Evolutionary conservation across 2,329 filamentous ascomycete genomes (phyloP).

Genomic region (Colletotrichum abscissum): DNA sequence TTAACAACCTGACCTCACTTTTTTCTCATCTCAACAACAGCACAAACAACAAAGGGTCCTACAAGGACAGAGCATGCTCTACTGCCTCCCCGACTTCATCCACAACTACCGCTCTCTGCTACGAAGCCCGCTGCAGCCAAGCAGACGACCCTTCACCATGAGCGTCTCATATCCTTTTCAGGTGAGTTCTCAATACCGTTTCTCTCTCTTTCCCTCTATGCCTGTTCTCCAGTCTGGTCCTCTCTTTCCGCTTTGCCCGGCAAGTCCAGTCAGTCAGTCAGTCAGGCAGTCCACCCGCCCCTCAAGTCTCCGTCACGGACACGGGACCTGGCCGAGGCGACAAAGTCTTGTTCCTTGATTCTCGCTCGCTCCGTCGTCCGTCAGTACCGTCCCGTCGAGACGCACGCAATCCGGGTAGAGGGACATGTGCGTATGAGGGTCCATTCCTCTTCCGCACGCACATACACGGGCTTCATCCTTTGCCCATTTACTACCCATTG

Average conservation of each 20-base stretch:
- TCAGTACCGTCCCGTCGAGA: neutral
- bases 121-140: conserved; percentile 21
- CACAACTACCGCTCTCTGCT: conserved; percentile 34
- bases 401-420: neutral
- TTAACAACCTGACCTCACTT: too few relatives aligned
- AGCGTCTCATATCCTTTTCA: conserved; percentile 40
- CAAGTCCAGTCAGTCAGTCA: neutral
- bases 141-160: conserved; percentile 37
- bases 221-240: too few relatives aligned
- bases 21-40: neutral
- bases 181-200: conserved; percentile 30
- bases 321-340: neutral
- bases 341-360: neutral
- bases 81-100: conserved; percentile 34
- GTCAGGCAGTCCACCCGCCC: neutral
- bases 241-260: neutral
- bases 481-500: neutral
- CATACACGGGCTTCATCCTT: neutral
- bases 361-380: neutral
- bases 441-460: neutral
- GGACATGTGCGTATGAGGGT: neutral
- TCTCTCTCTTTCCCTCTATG: neutral
- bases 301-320: neutral
- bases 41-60: neutral
- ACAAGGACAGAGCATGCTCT: conserved; percentile 29